These are phyloP conservation scores for Polychaeton citri DNA, from an alignment of 2,329 filamentous ascomycete genomes.

Conservation along the genomic window DNA sequence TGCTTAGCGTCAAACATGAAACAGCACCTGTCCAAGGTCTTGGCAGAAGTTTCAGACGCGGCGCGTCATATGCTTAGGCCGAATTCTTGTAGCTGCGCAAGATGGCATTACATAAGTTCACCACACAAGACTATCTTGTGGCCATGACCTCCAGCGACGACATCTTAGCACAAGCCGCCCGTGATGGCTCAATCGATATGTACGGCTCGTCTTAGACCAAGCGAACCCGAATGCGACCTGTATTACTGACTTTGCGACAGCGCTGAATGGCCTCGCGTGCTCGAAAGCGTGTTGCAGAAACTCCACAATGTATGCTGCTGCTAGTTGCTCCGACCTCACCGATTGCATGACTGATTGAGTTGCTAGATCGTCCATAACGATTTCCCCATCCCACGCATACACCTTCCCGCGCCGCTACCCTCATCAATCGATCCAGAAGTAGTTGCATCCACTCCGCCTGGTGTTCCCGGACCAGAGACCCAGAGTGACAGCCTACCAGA, in stretches of 20 bases:
- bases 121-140: no score
- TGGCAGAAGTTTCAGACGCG: background rate
- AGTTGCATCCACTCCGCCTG: constrained; percentile 15
- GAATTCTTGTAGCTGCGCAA: background rate
- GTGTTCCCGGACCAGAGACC: constrained; percentile 4
- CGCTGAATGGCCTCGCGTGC: constrained; percentile 54
- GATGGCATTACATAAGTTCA: background rate
- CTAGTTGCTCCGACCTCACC: no score
- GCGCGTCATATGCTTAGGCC: background rate
- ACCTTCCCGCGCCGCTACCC: constrained; percentile 29
- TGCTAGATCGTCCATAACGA: constrained; percentile 64
- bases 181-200: constrained; percentile 46
- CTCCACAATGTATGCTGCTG: constrained; percentile 55
- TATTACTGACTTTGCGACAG: constrained; percentile 30
- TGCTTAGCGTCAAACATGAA: no score
- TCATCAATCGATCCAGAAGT: constrained; percentile 24
- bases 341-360: no score
- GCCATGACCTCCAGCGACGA: constrained; percentile 30
- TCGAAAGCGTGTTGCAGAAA: constrained; percentile 51
- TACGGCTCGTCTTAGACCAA: constrained; percentile 22
- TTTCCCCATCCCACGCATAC: constrained; percentile 57
- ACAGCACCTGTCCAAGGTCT: no score
- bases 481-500: constrained; percentile 11
- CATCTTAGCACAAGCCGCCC: constrained; percentile 42
- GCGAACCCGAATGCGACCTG: constrained; percentile 16